These are phyloP conservation scores for Fusarium oligoseptatum DNA, from an alignment of 2,329 filamentous ascomycete genomes.

Conservation along the genomic window DNA sequence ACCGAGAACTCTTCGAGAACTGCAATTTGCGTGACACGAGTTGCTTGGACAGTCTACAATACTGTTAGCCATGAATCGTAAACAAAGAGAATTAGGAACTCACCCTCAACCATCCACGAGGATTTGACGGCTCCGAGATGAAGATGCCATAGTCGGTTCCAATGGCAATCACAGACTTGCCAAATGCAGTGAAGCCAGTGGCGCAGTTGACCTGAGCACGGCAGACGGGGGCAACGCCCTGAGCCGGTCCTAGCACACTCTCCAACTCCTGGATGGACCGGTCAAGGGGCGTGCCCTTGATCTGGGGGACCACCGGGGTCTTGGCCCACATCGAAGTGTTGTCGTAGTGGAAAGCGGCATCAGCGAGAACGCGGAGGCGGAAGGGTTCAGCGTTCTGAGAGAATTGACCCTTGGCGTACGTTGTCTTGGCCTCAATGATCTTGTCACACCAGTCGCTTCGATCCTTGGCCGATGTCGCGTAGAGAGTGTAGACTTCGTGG, in stretches of 20 bases:
- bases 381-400: conserved; percentile 97
- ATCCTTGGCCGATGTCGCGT: conserved; percentile 80
- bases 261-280: conserved; percentile 92
- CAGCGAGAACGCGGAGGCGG: conserved; percentile 89
- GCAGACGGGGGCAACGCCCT: conserved; percentile 82
- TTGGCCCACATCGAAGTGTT: conserved; percentile 69
- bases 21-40: conserved; percentile 89
- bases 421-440: conserved; percentile 94
- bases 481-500: conserved; percentile 91
- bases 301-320: conserved; percentile 73
- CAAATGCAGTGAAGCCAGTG: conserved; percentile 86
- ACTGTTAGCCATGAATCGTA: conserved; percentile 32
- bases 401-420: conserved; percentile 88
- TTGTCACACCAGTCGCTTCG: conserved; percentile 92
- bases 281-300: conserved; percentile 92
- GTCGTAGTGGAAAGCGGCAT: conserved; percentile 90
- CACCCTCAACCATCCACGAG: conserved; percentile 91
- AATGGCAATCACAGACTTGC: conserved; percentile 89
- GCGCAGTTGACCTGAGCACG: conserved; percentile 92
- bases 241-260: conserved; percentile 76
- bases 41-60: conserved; percentile 78
- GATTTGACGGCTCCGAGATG: conserved; percentile 88
- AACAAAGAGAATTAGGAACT: conserved; percentile 50
- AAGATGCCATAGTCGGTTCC: conserved; percentile 96
- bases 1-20: conserved; percentile 96